Evolutionary conservation across 441 rosid genomes (phyloP).

Genomic region (Geranium incanum): DNA sequence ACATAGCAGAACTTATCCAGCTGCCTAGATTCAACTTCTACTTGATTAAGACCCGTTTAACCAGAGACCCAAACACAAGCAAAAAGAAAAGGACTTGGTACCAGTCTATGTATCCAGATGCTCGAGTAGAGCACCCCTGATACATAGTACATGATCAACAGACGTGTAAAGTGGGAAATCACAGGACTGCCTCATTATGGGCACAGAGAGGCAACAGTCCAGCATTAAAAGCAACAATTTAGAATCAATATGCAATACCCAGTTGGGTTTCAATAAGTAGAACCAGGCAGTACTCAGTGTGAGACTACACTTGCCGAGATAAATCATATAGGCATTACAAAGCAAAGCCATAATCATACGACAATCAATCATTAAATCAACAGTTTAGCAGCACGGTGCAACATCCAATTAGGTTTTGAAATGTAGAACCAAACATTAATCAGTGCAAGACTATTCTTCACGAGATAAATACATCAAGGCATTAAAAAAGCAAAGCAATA

Average conservation of each 20-base stretch:
- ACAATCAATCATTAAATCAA: no score
- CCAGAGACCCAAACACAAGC: not conserved
- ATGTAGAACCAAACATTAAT: no score
- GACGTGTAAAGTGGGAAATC: not conserved
- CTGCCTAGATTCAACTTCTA: not conserved
- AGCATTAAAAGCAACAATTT: not conserved
- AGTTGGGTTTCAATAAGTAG: no score
- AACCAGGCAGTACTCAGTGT: no score
- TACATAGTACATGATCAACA: not conserved
- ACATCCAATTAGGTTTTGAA: no score
- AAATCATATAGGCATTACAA: not conserved
- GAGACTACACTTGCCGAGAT: no score
- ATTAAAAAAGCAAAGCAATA: no score
- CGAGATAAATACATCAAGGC: no score
- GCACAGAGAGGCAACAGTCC: not conserved
- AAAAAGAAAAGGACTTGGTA: not conserved
- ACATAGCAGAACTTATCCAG: not conserved
- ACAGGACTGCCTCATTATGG: not conserved
- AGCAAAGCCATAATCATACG: not conserved
- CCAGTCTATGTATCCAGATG: not conserved
- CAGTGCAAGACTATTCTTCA: no score
- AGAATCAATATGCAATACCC: not conserved
- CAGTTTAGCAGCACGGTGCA: no score
- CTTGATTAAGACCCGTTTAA: not conserved
- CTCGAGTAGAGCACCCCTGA: constrained; percentile 17